Conservation (phyloP, 495 filamentous ascomycete genomes). For the Neurospora sp. region DNA sequence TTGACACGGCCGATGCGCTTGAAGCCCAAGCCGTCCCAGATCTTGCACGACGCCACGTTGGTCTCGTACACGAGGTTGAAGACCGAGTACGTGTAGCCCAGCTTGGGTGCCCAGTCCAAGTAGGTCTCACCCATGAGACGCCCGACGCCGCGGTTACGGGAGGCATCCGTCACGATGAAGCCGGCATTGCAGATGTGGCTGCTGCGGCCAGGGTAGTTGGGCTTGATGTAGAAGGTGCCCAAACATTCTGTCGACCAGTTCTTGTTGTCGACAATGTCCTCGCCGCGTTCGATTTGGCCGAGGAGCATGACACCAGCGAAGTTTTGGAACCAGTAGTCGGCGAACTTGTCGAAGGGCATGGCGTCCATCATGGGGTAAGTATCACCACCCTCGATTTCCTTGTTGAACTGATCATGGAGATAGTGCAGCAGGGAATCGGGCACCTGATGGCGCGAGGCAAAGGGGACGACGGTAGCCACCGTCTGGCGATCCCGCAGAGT, state of each 20-base stretch:
- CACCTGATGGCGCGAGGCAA: constrained; percentile 63
- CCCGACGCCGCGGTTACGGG: constrained; percentile 84
- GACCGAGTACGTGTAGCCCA: constrained; percentile 93
- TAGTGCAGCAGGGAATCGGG: constrained; percentile 68
- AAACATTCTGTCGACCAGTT: constrained; percentile 83
- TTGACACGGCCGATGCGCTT: constrained; percentile 91
- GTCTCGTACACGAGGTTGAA: constrained; percentile 99
- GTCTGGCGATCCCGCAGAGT: constrained; percentile 85
- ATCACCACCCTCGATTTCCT: constrained; percentile 91
- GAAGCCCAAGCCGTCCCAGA: constrained; percentile 98
- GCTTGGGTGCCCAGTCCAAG: constrained; percentile 85
- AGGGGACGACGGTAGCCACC: constrained; percentile 81
- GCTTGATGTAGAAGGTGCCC: constrained; percentile 94
- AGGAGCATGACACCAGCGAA: constrained; percentile 91
- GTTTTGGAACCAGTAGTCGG: constrained; percentile 89
- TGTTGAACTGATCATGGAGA: constrained; percentile 78
- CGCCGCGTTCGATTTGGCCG: constrained; percentile 55
- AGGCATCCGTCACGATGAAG: constrained; percentile 84
- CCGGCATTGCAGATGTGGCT: constrained; percentile 96
- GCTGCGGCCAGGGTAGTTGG: constrained; percentile 93
- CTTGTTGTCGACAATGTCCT: constrained; percentile 52
- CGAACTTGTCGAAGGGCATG: constrained; percentile 66
- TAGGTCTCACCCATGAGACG: constrained; percentile 90
- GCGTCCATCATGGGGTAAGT: constrained; percentile 89
- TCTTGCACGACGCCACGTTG: constrained; percentile 86